Percentiles rank a stretch among this genome's conserved stretches.
Conservation (phyloP, 805 yeast genomes). For the Candida koratica region DNA sequence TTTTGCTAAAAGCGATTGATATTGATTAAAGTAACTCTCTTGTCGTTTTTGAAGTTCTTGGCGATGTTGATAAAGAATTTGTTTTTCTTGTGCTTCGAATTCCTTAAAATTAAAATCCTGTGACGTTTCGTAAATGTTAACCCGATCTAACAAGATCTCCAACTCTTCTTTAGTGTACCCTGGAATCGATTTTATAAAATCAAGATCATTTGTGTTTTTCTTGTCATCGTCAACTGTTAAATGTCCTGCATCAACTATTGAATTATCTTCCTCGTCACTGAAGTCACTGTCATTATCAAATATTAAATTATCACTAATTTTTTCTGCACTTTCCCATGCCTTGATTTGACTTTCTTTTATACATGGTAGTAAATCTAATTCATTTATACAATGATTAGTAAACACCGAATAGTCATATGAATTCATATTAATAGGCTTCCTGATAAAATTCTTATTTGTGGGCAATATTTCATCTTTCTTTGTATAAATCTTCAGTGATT, state of each 20-base stretch:
- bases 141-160: constrained; percentile 21
- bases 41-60: constrained; percentile 31
- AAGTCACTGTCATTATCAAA: constrained; percentile 29
- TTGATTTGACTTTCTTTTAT: constrained; percentile 39
- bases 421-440: constrained; percentile 30
- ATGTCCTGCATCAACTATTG: constrained; percentile 11
- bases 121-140: constrained; percentile 6
- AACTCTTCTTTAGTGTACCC: constrained; percentile 38
- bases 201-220: constrained; percentile 3
- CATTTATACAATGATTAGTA: constrained; percentile 20
- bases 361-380: constrained; percentile 27
- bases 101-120: constrained; percentile 4
- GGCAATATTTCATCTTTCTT: constrained; percentile 8
- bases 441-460: constrained; percentile 24
- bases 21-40: constrained; percentile 31
- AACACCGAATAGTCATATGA: constrained; percentile 38
- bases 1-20: constrained; percentile 30
- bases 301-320: constrained; percentile 32
- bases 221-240: constrained; percentile 8
- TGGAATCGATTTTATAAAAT: constrained; percentile 30
- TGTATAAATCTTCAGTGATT: constrained; percentile 28
- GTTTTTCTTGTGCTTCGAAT: constrained; percentile 22
- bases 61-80: constrained; percentile 25
- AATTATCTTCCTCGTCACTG: constrained; percentile 19
- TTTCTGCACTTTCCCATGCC: constrained; percentile 46